Percentiles rank a stretch among this genome's conserved stretches.
These are phyloP conservation scores for Plicaturopsis crispa DNA, from an alignment of 768 basidiomycete genomes.

Conservation along the genomic window DNA sequence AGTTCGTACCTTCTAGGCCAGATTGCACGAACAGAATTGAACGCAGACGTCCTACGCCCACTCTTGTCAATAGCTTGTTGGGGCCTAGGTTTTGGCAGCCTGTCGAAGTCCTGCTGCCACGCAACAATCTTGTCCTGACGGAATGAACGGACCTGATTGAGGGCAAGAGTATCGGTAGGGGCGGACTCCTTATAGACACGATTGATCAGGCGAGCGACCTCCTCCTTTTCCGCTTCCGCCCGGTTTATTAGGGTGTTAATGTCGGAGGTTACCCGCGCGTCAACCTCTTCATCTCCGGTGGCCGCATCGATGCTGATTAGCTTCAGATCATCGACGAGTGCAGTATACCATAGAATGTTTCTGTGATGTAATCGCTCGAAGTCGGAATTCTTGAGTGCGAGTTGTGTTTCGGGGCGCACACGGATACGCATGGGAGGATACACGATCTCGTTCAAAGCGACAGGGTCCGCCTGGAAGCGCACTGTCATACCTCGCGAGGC, in stretches of 20 bases:
- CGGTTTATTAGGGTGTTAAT: constrained; percentile 61
- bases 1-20: constrained; percentile 60
- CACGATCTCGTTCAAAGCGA: constrained; percentile 78
- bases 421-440: constrained; percentile 85
- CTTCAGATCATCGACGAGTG: constrained; percentile 68
- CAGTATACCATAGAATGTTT: constrained; percentile 69
- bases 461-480: constrained; percentile 79
- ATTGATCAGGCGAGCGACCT: constrained; percentile 68
- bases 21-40: constrained; percentile 64
- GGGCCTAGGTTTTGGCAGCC: constrained; percentile 66
- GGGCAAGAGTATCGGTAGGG: constrained; percentile 78
- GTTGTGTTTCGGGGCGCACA: constrained; percentile 79
- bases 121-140: constrained; percentile 91
- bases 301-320: constrained; percentile 71
- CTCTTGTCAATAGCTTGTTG: constrained; percentile 39
- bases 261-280: constrained; percentile 52
- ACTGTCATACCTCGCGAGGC: constrained; percentile 77
- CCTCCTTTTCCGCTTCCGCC: constrained; percentile 68
- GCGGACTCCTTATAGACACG: constrained; percentile 73
- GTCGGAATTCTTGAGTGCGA: constrained; percentile 89
- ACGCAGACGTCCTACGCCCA: constrained; percentile 51
- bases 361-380: constrained; percentile 69
- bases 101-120: constrained; percentile 94
- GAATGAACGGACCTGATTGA: constrained; percentile 79
- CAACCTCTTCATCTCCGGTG: constrained; percentile 69